phyloP scores from a whole-genome alignment of 345 rosid species.

The Aquilaria malaccensis region DNA sequence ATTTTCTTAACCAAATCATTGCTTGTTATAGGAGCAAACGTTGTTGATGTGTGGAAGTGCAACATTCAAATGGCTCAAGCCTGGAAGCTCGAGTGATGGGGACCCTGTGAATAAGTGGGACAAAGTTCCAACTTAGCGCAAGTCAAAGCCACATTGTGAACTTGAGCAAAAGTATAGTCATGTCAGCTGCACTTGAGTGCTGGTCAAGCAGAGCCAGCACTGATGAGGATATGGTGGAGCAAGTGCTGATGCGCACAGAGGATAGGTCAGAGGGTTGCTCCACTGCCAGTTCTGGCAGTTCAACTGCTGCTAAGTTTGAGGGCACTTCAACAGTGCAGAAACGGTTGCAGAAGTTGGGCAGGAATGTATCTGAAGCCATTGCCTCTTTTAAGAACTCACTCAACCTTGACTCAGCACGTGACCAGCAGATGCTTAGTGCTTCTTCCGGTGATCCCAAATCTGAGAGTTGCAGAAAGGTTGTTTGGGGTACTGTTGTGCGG shows the following conservation, averaged over 20 bases:
- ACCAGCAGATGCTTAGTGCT: slow-evolving; percentile 12
- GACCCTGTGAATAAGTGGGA: neutral
- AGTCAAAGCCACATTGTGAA: neutral
- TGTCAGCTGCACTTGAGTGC: slow-evolving; percentile 99
- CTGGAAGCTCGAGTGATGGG: slow-evolving; percentile 4
- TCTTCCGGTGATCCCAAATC: slow-evolving; percentile 24
- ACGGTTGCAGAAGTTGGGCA: slow-evolving; percentile 67
- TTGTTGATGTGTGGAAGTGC: too few species aligned
- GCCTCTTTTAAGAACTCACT: slow-evolving; percentile 83
- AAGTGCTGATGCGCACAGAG: slow-evolving; percentile 78
- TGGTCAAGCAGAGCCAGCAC: slow-evolving; percentile 85
- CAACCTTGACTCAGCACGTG: slow-evolving; percentile 53
- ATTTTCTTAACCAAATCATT: too few species aligned
- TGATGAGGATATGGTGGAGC: slow-evolving; percentile 91
- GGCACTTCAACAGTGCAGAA: slow-evolving; percentile 61
- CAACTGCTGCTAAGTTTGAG: slow-evolving; percentile 17
- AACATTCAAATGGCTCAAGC: neutral
- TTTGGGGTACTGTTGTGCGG: slow-evolving; percentile 90
- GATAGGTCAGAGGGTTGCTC: slow-evolving; percentile 64
- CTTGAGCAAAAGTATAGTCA: slow-evolving; percentile 8
- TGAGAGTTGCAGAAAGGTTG: slow-evolving; percentile 59
- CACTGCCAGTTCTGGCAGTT: slow-evolving; percentile 6
- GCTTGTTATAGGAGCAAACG: too few species aligned
- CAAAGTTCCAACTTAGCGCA: neutral
- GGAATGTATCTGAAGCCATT: slow-evolving; percentile 86